Evolutionary conservation across 176 grass and related monocot species (phyloP), one percentile per base, ranked within the genome.

Genomic region (Triticum monococcum): DNA sequence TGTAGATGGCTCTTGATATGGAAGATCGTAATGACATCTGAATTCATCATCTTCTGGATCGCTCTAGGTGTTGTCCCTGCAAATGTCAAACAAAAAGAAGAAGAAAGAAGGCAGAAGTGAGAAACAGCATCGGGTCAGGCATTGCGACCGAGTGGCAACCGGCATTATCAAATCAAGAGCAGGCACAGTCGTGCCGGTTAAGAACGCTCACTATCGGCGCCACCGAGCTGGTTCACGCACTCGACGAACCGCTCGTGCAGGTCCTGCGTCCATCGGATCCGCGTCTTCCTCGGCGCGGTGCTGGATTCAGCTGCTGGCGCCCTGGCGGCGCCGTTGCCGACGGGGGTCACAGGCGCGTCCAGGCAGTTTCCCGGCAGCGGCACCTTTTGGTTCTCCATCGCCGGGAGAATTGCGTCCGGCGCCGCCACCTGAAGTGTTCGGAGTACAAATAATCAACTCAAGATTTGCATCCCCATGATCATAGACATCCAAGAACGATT

Each of bases 1-100:
- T 97, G 95, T 28, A 97, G 90, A 78, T 97, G 95, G 63, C 95
- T 97, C 87, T 97, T 97, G 87, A 97, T 88, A 40, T 97, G 95
- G 84, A 91, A 95, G 81, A 97, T 95, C 2, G 95, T 97, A 41
- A 97, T 79, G 20, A 76, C 92, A 72, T 89, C 75, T 36, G 86
- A 92, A 28, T 97, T 97, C 95, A 95, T 97, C 89, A 97, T 74
- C 80, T 90, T 97, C 65, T 90, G 78, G 76, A 97, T 90, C 56
- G 85, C 89, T 85, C 95, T 97, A 0, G 92, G 92, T 24, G 95
- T 97, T 28, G 95, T 91, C 87, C 91, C 95, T 95, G 91, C 64
- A 64, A 17, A 37, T 57, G 31, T 63, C 52, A 79, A 16, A 14
- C 30, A 68, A 48, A 32, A 30, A 66, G n/a, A 83, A 57, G 54